Conservation (phyloP, 2,329 filamentous ascomycete genomes). For the Ophiognomonia clavigignenti-juglandacearum region DNA sequence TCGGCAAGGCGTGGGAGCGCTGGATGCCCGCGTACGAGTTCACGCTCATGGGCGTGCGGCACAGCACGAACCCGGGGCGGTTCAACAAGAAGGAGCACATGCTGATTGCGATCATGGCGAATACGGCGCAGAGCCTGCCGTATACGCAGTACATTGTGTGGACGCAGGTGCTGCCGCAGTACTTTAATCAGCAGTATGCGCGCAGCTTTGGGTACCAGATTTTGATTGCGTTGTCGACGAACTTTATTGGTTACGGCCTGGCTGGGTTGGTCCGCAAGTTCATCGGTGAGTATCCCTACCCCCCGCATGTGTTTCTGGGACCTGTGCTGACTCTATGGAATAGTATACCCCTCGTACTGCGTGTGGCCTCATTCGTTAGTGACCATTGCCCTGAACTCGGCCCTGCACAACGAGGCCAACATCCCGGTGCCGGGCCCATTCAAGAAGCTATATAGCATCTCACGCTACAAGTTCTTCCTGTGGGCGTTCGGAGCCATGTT, state of each 20-base stretch:
- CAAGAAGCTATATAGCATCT: conserved; percentile 38
- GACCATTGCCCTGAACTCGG: conserved; percentile 41
- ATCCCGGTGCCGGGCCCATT: conserved; percentile 18
- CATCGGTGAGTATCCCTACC: conserved; percentile 34
- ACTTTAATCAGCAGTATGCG: conserved; percentile 47
- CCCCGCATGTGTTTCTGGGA: neutral
- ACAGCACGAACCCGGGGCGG: conserved; percentile 49
- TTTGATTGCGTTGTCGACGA: conserved; percentile 43
- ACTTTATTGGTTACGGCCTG: conserved; percentile 52
- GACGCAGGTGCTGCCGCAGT: conserved; percentile 28
- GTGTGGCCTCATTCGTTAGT: conserved; percentile 46
- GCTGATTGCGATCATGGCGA: conserved; percentile 56
- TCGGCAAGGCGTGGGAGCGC: conserved; percentile 46
- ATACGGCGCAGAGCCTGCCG: conserved; percentile 30
- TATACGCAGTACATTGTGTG: neutral
- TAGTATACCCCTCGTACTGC: conserved; percentile 35
- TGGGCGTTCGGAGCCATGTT: conserved; percentile 41
- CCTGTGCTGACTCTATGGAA: neutral
- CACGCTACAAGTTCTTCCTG: conserved; percentile 41
- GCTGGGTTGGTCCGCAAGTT: conserved; percentile 45
- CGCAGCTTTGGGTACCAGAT: conserved; percentile 45
- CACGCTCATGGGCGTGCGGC: conserved; percentile 40
- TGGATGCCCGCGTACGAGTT: conserved; percentile 47
- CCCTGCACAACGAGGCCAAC: conserved; percentile 41
- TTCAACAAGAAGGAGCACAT: conserved; percentile 58